Evolutionary conservation across 164 flowering plant species (phyloP).

Genomic region (Santalum album): DNA sequence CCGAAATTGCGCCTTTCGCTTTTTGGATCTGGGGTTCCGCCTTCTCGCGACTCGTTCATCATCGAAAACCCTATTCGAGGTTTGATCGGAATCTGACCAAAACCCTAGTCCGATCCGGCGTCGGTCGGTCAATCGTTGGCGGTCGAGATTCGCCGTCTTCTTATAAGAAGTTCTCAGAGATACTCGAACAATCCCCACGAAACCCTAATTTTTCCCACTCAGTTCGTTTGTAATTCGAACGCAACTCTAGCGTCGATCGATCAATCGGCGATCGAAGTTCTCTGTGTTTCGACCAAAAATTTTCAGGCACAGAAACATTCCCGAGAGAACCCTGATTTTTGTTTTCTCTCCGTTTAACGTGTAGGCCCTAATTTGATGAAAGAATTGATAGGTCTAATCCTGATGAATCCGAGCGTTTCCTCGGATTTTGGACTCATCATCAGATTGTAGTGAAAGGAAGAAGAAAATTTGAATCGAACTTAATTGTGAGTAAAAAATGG

Average conservation of each 20-base stretch:
- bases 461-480: neutral
- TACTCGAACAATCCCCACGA: too few relatives aligned
- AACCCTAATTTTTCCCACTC: too few relatives aligned
- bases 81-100: conserved; percentile 5
- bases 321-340: neutral
- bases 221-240: too few relatives aligned
- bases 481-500: conserved; percentile 23
- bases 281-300: too few relatives aligned
- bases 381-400: neutral
- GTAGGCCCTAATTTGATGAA: neutral
- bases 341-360: neutral
- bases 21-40: conserved; percentile 32
- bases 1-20: conserved; percentile 11
- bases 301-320: too few relatives aligned
- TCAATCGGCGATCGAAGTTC: too few relatives aligned
- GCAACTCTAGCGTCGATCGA: too few relatives aligned
- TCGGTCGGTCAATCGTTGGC: too few relatives aligned
- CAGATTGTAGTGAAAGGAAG: conserved; percentile 4
- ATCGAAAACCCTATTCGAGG: conserved; percentile 1
- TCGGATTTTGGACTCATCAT: too few relatives aligned
- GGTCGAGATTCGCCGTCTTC: too few relatives aligned
- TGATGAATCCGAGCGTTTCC: neutral
- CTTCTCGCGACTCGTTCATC: conserved; percentile 7
- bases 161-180: too few relatives aligned
- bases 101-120: neutral